Base-by-base conservation (phyloP, 768 basidiomycete genomes). In the Amanita pallidorosea region DNA sequence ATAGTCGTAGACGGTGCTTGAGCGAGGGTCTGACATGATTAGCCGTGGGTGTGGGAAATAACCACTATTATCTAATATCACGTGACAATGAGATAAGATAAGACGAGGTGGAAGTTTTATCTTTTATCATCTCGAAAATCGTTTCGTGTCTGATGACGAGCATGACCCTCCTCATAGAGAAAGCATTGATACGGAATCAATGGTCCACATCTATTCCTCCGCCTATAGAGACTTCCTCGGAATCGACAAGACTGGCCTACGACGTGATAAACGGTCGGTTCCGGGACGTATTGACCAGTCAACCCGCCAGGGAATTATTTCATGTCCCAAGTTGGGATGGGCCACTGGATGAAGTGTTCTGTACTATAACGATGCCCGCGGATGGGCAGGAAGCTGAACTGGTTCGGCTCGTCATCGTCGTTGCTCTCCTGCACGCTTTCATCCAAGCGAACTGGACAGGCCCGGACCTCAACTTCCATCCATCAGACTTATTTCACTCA, bases 401-500 rank as follows among this genome's bases (percentile, higher is more conserved):
- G 18, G 53, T 73, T 34, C 75, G 74, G 27, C 69, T 98, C 35
- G 64, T 78, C 9, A 55, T 91, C 8, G 90, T 80, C 0, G 73
- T 95, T 8, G 82, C 91, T 5, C 85, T 84, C 55, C 71, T 97
- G 20, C 91, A 96, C 56, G 80, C 88, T 0, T 99, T 94, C 68
- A 72, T 93, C 4, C 96, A 99, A 63, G 75, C 72, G 25, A 99
- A 99, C 66, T 99, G 93, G 92, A 97, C 94, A 0, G 96, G 96
- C 5, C 96, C 96, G 2, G 76, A 87, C 58, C 75, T 96, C 38
- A 69, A 80, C 53, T 63, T 93, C 54, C 64, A 66, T 55, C 69
- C 77, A 22, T 56, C 72, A 44, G 71, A 77, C 49, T 55, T 75
- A 35, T 55, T 75, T 25, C 55, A 62, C 29, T 42, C 29, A 29